Evolutionary conservation across 441 rosid species (phyloP).

Genomic region (Gossypium gossypioides): DNA sequence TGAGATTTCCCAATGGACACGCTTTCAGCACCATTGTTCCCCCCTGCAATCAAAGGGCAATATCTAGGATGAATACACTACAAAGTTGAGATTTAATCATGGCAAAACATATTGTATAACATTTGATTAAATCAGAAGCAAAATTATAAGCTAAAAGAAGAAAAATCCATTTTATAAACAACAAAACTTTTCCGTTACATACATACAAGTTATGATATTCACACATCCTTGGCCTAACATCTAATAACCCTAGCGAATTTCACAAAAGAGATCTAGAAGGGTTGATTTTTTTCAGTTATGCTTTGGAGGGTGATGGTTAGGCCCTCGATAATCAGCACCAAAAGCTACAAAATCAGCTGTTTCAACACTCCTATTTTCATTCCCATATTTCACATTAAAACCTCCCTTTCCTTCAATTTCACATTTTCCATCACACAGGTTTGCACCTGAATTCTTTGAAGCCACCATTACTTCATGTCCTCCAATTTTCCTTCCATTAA

Average conservation of each 20-base stretch:
- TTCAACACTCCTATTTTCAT: slow-evolving; percentile 8
- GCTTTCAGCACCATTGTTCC: slow-evolving; percentile 7
- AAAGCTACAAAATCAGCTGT: slow-evolving; percentile 29
- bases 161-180: slow-evolving; percentile 8
- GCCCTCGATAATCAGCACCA: slow-evolving; percentile 36
- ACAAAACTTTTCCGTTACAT: slow-evolving; percentile 12
- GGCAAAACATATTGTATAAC: not conserved
- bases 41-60: slow-evolving; percentile 23
- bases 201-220: slow-evolving; percentile 7
- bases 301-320: slow-evolving; percentile 36
- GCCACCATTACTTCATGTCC: not conserved
- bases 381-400: slow-evolving; percentile 13
- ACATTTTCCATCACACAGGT: slow-evolving; percentile 26
- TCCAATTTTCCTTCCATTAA: slow-evolving; percentile 29
- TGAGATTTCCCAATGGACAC: slow-evolving; percentile 15
- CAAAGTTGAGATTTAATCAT: not conserved
- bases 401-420: slow-evolving; percentile 23
- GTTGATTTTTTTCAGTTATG: slow-evolving; percentile 24
- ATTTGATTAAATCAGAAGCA: not conserved
- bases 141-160: not conserved
- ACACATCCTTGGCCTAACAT: slow-evolving; percentile 10
- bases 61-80: not conserved
- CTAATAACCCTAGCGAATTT: not conserved
- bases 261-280: not conserved
- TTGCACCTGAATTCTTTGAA: slow-evolving; percentile 43